These are phyloP conservation scores for Trametes hirsuta DNA, from an alignment of 1,284 basidiomycete species.

Conservation along the genomic window DNA sequence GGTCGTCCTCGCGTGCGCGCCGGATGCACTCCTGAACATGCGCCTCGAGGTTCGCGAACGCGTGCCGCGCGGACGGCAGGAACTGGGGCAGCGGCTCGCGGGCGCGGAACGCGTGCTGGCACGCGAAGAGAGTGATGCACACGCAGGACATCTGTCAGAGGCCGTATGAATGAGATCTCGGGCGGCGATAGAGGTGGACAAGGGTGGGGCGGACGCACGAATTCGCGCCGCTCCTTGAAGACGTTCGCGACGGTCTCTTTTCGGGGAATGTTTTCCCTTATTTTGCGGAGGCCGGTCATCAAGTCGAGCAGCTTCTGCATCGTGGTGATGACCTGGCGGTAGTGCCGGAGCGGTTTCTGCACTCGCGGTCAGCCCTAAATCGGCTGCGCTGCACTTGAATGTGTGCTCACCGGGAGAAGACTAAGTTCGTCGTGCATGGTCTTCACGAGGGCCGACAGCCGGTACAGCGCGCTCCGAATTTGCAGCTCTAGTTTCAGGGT, in stretches of 20 bases:
- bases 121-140: slow-evolving; percentile 51
- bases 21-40: slow-evolving; percentile 43
- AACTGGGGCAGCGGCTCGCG: slow-evolving; percentile 55
- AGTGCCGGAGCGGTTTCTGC: slow-evolving; percentile 53
- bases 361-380: background rate
- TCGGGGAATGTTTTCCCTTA: slow-evolving; percentile 52
- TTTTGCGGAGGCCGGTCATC: slow-evolving; percentile 50
- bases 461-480: slow-evolving; percentile 45
- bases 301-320: slow-evolving; percentile 50
- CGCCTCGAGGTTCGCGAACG: slow-evolving; percentile 40
- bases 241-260: slow-evolving; percentile 48
- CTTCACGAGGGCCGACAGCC: slow-evolving; percentile 42
- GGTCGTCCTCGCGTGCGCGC: slow-evolving; percentile 34
- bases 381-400: background rate
- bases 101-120: slow-evolving; percentile 52
- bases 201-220: slow-evolving; percentile 36
- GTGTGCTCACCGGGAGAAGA: slow-evolving; percentile 46
- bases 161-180: background rate
- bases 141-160: slow-evolving; percentile 47
- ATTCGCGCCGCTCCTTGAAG: slow-evolving; percentile 47
- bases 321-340: slow-evolving; percentile 42
- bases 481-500: slow-evolving; percentile 47
- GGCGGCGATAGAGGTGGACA: background rate
- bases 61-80: slow-evolving; percentile 49
- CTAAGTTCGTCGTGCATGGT: slow-evolving; percentile 55